Evolutionary conservation across 2,329 filamentous ascomycete genomes (phyloP).

Genomic region (Sarocladiaceae sp.): DNA sequence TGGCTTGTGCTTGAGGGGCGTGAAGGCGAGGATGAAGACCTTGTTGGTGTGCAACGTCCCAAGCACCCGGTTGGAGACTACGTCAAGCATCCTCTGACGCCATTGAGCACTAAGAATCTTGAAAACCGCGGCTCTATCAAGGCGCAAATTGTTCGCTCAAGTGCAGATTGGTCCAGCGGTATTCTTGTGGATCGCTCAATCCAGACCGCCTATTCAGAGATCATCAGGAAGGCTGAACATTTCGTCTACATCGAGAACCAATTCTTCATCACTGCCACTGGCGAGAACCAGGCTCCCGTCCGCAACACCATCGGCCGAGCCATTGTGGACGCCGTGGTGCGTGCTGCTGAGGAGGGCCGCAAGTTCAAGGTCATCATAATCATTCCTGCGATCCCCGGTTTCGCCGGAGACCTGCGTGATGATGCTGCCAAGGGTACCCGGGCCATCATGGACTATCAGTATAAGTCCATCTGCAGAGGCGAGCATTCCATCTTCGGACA

Average conservation of each 20-base stretch:
- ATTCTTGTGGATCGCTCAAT: conserved; percentile 81
- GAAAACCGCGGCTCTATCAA: conserved; percentile 66
- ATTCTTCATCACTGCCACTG: conserved; percentile 95
- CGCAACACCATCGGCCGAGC: conserved; percentile 82
- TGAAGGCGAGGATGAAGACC: conserved; percentile 71
- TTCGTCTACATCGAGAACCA: conserved; percentile 98
- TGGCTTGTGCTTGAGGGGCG: conserved; percentile 78
- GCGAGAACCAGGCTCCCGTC: conserved; percentile 77
- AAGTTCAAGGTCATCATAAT: conserved; percentile 89
- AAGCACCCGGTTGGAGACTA: conserved; percentile 88
- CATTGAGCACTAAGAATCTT: conserved; percentile 59
- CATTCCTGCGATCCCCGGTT: conserved; percentile 88
- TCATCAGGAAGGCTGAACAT: conserved; percentile 83
- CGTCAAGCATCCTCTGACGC: conserved; percentile 67
- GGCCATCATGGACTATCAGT: conserved; percentile 98
- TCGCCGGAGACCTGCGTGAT: conserved; percentile 82
- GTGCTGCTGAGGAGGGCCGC: conserved; percentile 71
- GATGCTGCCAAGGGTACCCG: conserved; percentile 78
- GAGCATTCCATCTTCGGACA: conserved; percentile 85
- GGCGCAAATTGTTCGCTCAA: conserved; percentile 84
- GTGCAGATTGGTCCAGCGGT: conserved; percentile 88
- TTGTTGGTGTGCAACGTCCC: conserved; percentile 82
- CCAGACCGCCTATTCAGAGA: conserved; percentile 77
- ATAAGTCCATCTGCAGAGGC: conserved; percentile 89
- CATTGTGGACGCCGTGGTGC: conserved; percentile 84